Evolutionary conservation across 257 asterid genomes (phyloP), one percentile per base, ranked within the genome.

Genomic region (Agastache rugosa): DNA sequence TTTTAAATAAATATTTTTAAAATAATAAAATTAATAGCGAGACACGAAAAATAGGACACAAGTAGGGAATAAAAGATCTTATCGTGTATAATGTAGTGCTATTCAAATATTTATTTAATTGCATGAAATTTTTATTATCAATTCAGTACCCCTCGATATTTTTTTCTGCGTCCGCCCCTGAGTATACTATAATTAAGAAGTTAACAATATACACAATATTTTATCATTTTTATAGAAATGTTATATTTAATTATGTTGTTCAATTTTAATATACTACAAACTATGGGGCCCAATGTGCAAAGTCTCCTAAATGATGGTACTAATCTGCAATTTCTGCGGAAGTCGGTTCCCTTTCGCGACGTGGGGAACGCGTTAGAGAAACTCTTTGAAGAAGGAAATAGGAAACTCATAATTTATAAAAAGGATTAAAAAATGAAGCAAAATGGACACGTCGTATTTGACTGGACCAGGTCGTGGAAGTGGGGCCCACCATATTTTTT

Each of bases 291-390:
- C 6, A 56, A 75, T 11, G 14, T 55, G 25, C 0, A 0, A 54
- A 75, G 1, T n/a, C 29, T 31, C 12, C 0, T 5, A 66, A 65
- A 7, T 12, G 5, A 27, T 12, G 22, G 74, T 56, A 41, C 69
- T 42, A 55, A 56, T 11, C 3, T 56, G 62, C 50, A 74, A 74
- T 41, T 53, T 66, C 4, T 9, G 47, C 8, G 44, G 29, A 48
- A 50, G 55, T 11, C 63, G 69, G 14, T 41, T n/a, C 8, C 25
- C 8, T 16, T 42, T 39, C 14, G 29, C 44, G 11, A 8, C 55
- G 55, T 48, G 55, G 14, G 19, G 22, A 19, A 64, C 67, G 82
- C 75, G 37, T 39, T 41, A 50, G 56, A 50, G 11, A n/a, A n/a
- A 6, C 51, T 45, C 3, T 45, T 42, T 45, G 3, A 1, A 7